These are phyloP conservation scores for Sclerospora graminicola DNA, from an alignment of 352 stramenopile genomes.

Conservation along the genomic window DNA sequence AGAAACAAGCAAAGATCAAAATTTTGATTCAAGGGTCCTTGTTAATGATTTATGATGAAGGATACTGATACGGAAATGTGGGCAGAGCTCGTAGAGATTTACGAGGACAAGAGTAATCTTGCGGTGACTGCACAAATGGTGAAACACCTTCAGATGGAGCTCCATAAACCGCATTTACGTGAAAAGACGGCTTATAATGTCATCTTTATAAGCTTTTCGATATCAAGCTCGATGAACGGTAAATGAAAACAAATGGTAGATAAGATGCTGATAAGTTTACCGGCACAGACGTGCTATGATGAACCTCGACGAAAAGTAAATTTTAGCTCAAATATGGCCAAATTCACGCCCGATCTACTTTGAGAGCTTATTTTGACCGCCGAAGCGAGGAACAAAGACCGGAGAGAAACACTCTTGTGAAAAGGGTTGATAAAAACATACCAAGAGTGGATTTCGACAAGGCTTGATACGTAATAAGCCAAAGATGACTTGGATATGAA, in stretches of 20 bases:
- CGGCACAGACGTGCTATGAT: not conserved
- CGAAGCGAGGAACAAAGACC: not conserved
- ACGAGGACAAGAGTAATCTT: not conserved
- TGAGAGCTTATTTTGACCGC: not conserved
- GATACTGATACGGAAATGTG: not conserved
- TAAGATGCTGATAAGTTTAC: not conserved
- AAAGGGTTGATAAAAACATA: too few species aligned
- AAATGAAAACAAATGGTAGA: not conserved
- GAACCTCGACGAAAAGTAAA: not conserved
- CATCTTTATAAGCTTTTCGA: not conserved
- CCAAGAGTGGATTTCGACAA: too few species aligned
- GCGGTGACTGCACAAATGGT: not conserved
- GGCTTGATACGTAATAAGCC: too few species aligned
- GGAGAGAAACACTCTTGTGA: not conserved
- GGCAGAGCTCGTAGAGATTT: not conserved
- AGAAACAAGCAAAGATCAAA: too few species aligned
- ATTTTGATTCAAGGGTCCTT: too few species aligned
- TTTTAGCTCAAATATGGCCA: not conserved
- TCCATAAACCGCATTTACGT: not conserved
- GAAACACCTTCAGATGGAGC: not conserved
- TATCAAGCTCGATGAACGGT: not conserved
- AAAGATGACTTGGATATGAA: not conserved
- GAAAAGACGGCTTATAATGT: not conserved
- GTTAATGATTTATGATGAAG: not conserved
- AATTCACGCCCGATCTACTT: not conserved